phyloP scores from a whole-genome alignment of 2,329 filamentous ascomycete genomes.

The Trichoderma aggressivum region DNA sequence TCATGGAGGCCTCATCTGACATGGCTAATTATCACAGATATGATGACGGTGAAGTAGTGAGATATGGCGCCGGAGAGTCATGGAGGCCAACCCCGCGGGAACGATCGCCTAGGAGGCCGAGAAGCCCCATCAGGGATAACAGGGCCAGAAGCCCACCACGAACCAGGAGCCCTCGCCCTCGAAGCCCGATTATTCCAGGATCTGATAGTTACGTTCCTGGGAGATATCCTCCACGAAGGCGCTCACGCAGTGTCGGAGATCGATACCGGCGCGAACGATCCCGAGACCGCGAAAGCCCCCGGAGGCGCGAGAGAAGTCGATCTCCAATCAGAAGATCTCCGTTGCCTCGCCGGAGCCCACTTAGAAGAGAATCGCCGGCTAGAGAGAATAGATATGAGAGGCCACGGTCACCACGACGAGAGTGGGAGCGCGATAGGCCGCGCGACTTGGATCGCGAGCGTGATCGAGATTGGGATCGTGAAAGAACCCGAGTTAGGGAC shows the following conservation, averaged over 20 bases:
- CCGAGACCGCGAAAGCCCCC: constrained; percentile 38
- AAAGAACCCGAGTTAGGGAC: constrained; percentile 25
- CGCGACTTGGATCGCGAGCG: constrained; percentile 33
- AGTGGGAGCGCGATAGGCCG: constrained; percentile 35
- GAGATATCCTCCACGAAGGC: constrained; percentile 40
- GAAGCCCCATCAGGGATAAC: constrained; percentile 31
- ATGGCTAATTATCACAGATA: constrained; percentile 41
- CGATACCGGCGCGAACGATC: constrained; percentile 43
- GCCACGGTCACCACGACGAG: constrained; percentile 37
- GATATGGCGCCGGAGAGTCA: constrained; percentile 60
- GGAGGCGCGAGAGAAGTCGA: constrained; percentile 36
- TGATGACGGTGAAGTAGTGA: constrained; percentile 59
- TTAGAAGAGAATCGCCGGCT: constrained; percentile 35
- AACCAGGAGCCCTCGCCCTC: constrained; percentile 30
- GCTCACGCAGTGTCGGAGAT: constrained; percentile 42
- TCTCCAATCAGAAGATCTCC: constrained; percentile 38
- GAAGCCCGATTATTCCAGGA: constrained; percentile 33
- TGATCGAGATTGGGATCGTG: constrained; percentile 31
- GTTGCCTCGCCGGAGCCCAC: constrained; percentile 38
- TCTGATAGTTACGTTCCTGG: constrained; percentile 48
- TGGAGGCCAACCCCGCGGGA: constrained; percentile 56
- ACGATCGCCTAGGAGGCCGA: constrained; percentile 42
- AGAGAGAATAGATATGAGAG: constrained; percentile 39
- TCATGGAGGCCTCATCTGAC: neutral
- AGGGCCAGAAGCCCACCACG: constrained; percentile 30